Conservation (phyloP, 1,284 basidiomycete species). For the Moniliophthora roreri region DNA sequence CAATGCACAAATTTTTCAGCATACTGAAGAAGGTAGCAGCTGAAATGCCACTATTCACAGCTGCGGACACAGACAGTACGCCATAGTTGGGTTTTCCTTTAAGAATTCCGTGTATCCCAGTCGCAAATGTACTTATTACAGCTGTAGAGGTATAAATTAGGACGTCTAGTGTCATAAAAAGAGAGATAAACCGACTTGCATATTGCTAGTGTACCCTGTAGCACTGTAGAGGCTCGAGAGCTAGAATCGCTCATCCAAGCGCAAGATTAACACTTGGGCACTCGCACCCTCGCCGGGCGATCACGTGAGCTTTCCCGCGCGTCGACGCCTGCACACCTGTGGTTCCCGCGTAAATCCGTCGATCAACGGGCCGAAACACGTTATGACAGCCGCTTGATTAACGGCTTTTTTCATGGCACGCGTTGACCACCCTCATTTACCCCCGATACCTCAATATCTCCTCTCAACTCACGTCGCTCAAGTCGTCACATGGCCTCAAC, state of each 20-base stretch:
- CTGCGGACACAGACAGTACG: constrained; percentile 48
- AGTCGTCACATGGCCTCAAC: no score
- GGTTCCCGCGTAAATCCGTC: no score
- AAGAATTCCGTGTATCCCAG: constrained; percentile 54
- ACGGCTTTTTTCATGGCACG: no score
- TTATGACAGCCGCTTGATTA: no score
- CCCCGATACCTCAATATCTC: no score
- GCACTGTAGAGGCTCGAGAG: constrained; percentile 34
- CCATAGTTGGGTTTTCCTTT: constrained; percentile 41
- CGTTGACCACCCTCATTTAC: no score
- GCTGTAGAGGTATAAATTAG: constrained; percentile 32
- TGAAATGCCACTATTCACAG: constrained; percentile 65
- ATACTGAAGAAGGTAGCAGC: constrained; percentile 72
- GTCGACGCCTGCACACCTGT: no score
- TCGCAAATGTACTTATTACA: constrained; percentile 46
- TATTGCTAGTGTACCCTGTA: constrained; percentile 58
- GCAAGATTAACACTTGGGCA: no score
- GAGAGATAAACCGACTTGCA: constrained; percentile 67
- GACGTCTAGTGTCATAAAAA: constrained; percentile 25
- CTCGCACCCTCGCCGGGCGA: no score
- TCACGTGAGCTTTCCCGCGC: no score
- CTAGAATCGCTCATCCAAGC: neutral
- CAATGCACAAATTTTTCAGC: constrained; percentile 22
- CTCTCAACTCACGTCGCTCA: no score
- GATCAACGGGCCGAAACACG: no score